Evolutionary conservation across 2,329 filamentous ascomycete species (phyloP), one percentile per base, ranked within the genome.

Genomic region (Hymenoscyphus infarciens): DNA sequence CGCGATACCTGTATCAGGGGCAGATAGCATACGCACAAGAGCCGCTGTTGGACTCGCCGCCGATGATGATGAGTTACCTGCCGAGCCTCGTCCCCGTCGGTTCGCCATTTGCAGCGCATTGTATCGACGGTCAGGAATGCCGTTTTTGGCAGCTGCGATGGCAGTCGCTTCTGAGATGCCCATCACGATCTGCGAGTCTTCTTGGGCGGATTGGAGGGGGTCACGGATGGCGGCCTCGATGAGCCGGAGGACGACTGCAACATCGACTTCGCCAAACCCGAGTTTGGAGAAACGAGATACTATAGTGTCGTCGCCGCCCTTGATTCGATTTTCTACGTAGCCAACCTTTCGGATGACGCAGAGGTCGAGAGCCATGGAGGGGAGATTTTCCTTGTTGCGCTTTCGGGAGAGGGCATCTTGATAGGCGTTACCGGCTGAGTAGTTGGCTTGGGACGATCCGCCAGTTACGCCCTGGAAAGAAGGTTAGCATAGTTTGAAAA

Each of bases 201-300:
- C 57, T 13, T 25, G 19, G 25, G 4, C 15, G 2, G 27, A 19
- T 19, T 5, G 10, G 38, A n/a, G 39, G 4, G 31, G 35, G 5
- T 57, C n/a, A 19, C 19, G 56, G 22, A 55, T 25, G 16, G 58
- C 49, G 38, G 19, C 3, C 31, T 60, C 58, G 58, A 60, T 54
- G 11, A 54, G 25, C 16, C 45, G 27, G 10, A 54, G 45, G 6
- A 60, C 29, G 11, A 29, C 13, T n/a, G 15, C 27, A 11, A 35
- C 33, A 35, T 27, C 22, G n/a, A 49, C 38, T 45, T 39, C 8
- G 25, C 33, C 25, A n/a, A 11, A 53, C 35, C 39, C 57, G 78
- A 8, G 79, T 75, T 81, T 81, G 84, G 19, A 13, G 70, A 82
- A 84, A 1, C 82, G 81, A 13, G 33, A 13, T 35, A 35, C 33